Conservation (phyloP, 805 yeast genomes). For the Candida gorgasii region DNA sequence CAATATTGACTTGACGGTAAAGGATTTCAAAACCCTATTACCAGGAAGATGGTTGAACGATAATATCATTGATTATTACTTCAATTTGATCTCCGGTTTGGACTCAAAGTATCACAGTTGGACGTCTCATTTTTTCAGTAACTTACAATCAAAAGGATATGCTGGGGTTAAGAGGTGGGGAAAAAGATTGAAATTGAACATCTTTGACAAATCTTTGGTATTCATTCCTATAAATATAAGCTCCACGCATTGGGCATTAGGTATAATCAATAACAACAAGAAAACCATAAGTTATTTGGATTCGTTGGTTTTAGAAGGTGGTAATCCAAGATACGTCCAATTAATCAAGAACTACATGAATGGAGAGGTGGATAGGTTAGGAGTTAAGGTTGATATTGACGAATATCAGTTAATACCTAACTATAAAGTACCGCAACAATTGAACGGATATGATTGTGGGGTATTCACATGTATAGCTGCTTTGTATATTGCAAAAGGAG, state of each 20-base stretch:
- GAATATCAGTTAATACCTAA: conserved; percentile 27
- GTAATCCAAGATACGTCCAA: conserved; percentile 37
- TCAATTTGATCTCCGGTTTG: conserved; percentile 53
- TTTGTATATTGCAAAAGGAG: conserved; percentile 54
- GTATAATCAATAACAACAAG: conserved; percentile 65
- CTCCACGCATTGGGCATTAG: conserved; percentile 90
- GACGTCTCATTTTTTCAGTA: conserved; percentile 86
- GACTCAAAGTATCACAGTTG: conserved; percentile 58
- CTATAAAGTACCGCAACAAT: conserved; percentile 70
- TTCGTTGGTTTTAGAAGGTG: conserved; percentile 58
- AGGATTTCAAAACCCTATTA: conserved; percentile 70
- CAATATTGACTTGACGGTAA: conserved; percentile 57
- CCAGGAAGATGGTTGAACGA: conserved; percentile 88
- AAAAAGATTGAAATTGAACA: conserved; percentile 36
- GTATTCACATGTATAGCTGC: conserved; percentile 86
- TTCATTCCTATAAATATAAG: conserved; percentile 84
- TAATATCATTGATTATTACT: conserved; percentile 80
- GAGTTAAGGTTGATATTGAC: conserved; percentile 17
- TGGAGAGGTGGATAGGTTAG: conserved; percentile 62
- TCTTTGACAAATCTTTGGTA: conserved; percentile 62
- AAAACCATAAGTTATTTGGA: conserved; percentile 72
- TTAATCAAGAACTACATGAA: conserved; percentile 61
- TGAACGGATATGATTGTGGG: conserved; percentile 93
- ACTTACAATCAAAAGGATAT: conserved; percentile 71
- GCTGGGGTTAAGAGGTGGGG: conserved; percentile 40